These are phyloP conservation scores for Mallotus repandus DNA, from an alignment of 441 rosid species.

Conservation along the genomic window DNA sequence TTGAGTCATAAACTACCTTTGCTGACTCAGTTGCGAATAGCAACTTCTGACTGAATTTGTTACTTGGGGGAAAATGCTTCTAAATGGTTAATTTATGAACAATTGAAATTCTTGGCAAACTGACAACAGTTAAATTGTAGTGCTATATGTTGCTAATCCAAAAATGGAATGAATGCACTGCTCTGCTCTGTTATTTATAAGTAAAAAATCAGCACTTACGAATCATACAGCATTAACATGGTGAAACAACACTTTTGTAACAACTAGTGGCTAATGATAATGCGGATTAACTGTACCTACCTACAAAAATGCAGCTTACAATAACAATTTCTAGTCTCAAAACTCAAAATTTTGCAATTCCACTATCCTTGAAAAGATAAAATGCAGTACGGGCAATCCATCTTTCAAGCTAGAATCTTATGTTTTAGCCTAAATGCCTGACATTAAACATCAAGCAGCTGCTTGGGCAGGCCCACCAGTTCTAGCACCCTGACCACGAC, in stretches of 20 bases:
- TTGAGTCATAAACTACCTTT: too few species aligned
- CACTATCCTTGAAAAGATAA: conserved; percentile 4
- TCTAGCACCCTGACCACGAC: conserved; percentile 28
- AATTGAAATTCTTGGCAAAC: too few species aligned
- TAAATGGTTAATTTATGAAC: too few species aligned
- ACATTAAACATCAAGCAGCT: conserved; percentile 17
- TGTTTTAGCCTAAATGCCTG: conserved; percentile 16
- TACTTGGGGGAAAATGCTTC: too few species aligned
- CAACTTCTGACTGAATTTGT: too few species aligned
- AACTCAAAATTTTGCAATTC: background rate
- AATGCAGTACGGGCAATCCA: conserved; percentile 16
- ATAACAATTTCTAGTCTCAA: conserved; percentile 15
- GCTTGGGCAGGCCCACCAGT: conserved; percentile 24
- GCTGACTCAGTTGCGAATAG: too few species aligned
- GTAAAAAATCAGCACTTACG: conserved; percentile 2
- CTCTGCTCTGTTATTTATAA: conserved; percentile 19
- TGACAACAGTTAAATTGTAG: too few species aligned
- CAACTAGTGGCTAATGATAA: conserved; percentile 14
- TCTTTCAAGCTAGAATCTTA: conserved; percentile 9
- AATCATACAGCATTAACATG: conserved; percentile 21
- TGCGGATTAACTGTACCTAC: conserved; percentile 14
- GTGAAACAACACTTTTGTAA: conserved; percentile 19
- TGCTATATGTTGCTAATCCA: background rate
- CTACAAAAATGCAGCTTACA: conserved; percentile 25
- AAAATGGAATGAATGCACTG: conserved; percentile 14